Conservation (phyloP, 768 basidiomycete species). For the Hydnum rufescens region DNA sequence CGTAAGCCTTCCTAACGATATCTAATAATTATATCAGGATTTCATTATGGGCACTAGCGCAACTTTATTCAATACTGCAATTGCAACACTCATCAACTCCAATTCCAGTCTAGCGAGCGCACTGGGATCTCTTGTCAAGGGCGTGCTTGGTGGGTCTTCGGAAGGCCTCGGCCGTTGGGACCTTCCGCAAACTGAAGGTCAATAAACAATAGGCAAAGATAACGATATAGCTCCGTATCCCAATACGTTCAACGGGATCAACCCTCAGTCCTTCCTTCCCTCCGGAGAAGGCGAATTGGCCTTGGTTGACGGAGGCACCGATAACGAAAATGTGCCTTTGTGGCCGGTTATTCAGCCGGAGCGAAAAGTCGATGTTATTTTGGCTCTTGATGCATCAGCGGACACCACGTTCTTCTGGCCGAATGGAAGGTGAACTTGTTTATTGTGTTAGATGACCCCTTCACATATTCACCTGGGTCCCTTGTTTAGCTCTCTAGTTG, state of each 20-base stretch:
- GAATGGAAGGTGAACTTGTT: constrained; percentile 2
- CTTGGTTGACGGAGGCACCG: background rate
- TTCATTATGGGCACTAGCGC: constrained; percentile 20
- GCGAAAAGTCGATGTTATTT: constrained; percentile 1
- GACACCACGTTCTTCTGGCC: background rate
- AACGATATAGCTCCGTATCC: background rate
- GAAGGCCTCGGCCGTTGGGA: no score
- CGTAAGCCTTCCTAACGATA: background rate
- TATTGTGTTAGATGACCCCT: no score
- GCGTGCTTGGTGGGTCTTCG: background rate
- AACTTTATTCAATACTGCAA: background rate
- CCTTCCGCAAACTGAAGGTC: no score
- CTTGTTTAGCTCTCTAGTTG: background rate
- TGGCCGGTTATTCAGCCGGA: background rate
- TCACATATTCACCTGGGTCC: no score
- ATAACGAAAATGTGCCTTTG: background rate
- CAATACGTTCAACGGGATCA: background rate
- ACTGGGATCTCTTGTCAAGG: background rate
- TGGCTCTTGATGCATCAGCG: background rate
- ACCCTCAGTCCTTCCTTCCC: background rate
- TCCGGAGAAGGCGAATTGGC: background rate
- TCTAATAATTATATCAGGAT: background rate
- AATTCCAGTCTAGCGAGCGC: background rate
- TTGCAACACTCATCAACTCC: background rate
- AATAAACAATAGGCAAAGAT: no score